Percentiles rank a stretch among this genome's conserved stretches.
phyloP scores from a whole-genome alignment of 768 basidiomycete species.

The Mycena leptocephala region DNA sequence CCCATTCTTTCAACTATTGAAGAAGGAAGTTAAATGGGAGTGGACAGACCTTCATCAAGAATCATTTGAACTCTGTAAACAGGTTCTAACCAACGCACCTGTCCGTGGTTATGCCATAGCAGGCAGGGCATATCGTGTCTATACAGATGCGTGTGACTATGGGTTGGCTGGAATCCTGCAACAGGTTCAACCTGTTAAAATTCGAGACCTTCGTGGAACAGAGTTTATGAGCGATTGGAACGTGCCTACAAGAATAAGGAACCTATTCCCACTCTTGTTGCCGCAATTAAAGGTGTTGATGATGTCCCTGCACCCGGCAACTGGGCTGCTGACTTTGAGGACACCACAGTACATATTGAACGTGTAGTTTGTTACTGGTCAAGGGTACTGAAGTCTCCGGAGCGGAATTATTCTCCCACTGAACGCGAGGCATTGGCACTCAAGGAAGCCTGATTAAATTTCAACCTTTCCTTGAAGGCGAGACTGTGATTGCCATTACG shows the following conservation, averaged over 20 bases:
- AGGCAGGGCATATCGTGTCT: slow-evolving; percentile 50
- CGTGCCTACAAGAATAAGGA: background rate
- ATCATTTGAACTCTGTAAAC: slow-evolving; percentile 48
- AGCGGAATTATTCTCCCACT: no score
- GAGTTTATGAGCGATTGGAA: background rate
- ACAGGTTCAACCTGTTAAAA: slow-evolving; percentile 48
- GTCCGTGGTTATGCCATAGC: slow-evolving; percentile 47
- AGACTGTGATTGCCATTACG: background rate
- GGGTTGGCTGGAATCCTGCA: slow-evolving; percentile 46
- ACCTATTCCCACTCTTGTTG: background rate
- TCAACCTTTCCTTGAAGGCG: slow-evolving; percentile 9
- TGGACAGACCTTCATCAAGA: slow-evolving; percentile 42
- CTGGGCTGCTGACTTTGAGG: background rate
- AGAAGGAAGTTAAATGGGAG: slow-evolving; percentile 41
- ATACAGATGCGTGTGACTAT: slow-evolving; percentile 52
- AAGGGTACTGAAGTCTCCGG: no score
- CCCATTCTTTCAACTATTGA: slow-evolving; percentile 52
- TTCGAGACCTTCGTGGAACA: slow-evolving; percentile 47
- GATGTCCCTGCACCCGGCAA: background rate
- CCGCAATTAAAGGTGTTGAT: background rate
- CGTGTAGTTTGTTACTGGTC: no score
- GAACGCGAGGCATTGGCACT: no score
- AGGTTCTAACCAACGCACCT: slow-evolving; percentile 47
- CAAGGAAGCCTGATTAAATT: no score
- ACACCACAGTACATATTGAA: background rate